phyloP scores from a whole-genome alignment of 306 rosid species.

The Castanea mollissima region DNA sequence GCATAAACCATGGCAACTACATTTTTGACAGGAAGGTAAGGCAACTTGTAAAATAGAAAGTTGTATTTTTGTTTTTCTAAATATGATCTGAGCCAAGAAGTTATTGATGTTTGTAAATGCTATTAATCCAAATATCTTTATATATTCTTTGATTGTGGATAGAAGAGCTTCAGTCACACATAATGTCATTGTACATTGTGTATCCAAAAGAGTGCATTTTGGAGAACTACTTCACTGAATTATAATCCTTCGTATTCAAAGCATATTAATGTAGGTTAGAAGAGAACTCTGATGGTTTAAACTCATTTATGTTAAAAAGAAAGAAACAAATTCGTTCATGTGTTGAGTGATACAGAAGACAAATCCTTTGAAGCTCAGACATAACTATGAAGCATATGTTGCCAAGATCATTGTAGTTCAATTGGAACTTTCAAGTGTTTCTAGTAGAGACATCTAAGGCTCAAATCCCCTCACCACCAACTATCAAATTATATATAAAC shows the following conservation, averaged over 20 bases:
- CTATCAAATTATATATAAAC: too few relatives aligned
- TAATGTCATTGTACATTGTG: neutral
- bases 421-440: too few relatives aligned
- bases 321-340: neutral
- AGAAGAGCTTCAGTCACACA: neutral
- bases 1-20: slow-evolving; percentile 74
- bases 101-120: neutral
- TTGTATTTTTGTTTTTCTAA: neutral
- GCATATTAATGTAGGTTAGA: too few relatives aligned
- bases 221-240: neutral
- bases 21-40: slow-evolving; percentile 84
- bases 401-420: too few relatives aligned
- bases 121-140: neutral
- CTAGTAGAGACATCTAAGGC: too few relatives aligned
- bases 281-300: neutral
- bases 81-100: neutral
- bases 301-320: neutral
- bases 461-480: too few relatives aligned
- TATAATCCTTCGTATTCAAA: neutral
- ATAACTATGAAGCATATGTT: neutral
- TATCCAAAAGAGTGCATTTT: neutral
- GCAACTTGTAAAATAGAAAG: neutral
- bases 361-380: neutral
- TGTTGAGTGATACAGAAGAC: neutral
- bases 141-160: neutral